Base-by-base conservation (phyloP, 306 rosid genomes). In the Coriaria nepalensis region DNA sequence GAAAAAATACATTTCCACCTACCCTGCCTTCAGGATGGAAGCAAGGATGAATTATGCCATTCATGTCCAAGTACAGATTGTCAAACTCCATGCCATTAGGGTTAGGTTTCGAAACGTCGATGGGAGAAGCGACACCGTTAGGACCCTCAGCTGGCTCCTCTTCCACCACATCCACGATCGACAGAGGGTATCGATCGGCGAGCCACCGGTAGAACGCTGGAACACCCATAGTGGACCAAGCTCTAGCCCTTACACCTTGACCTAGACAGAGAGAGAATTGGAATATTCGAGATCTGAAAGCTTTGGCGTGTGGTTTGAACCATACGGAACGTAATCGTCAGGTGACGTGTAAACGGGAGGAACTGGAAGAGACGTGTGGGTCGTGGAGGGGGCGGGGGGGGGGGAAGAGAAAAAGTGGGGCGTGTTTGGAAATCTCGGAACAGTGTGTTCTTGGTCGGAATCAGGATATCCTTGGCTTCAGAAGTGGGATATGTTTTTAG, bases 191-290 rank as follows among this genome's bases (percentile, higher is more conserved):
- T 14, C 97, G 94, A 77, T 90, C 97, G 15, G 95, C 94, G 49
- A 90, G 84, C 97, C 97, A 90, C 71, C 97, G 82, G 70, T 79
- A 90, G 60, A 90, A 90, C 53, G 97, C 94, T 11, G 97, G 97
- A 5, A 90, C 95, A 49, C 97, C 97, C 97, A 90, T 90, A 13
- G 69, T 5, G 29, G 34, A 5, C 10, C 37, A 50, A 45, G 53
- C 13, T 59, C 73, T 53, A 59, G 50, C 35, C 33, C 38, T 39
- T 10, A 9, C 45, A 20, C 29, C 29, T 20, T 20, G 7, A 33
- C 37, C 37, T 9, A n/a, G 9, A 13, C 15, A 32, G 43, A 37
- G 12, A 12, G 43, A 46, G 57, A 32, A 15, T 37, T 13, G 8
- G 15, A 56, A 52, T 20, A 20, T 3, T 20, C 29, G 29, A 10